Conservation (phyloP, 805 yeast species). For the Metahyphopichia silvanorum region DNA sequence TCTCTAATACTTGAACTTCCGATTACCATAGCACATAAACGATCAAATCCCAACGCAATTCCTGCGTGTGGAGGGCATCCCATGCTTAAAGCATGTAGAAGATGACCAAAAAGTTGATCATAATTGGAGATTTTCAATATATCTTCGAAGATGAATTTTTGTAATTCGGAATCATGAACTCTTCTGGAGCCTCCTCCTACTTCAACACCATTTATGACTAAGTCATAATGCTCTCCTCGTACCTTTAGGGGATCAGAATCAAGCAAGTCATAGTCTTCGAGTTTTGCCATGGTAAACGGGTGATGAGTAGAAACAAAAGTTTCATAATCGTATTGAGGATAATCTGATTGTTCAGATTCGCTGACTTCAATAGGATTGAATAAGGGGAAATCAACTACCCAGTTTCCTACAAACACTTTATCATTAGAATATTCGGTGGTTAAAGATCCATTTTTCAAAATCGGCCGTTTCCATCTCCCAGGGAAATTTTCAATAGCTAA, state of each 20-base stretch:
- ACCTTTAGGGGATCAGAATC: slow-evolving; percentile 56
- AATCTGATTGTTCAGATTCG: slow-evolving; percentile 25
- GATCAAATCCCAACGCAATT: slow-evolving; percentile 89
- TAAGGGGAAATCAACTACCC: slow-evolving; percentile 93
- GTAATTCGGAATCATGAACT: slow-evolving; percentile 82
- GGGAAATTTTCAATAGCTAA: slow-evolving; percentile 59
- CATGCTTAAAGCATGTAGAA: slow-evolving; percentile 72
- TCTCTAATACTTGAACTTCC: slow-evolving; percentile 79
- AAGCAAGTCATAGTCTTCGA: slow-evolving; percentile 61
- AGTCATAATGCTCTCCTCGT: slow-evolving; percentile 89
- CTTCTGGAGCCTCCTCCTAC: slow-evolving; percentile 97
- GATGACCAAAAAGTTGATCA: slow-evolving; percentile 74
- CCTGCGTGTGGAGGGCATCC: slow-evolving; percentile 99
- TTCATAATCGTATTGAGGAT: slow-evolving; percentile 57
- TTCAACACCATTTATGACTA: slow-evolving; percentile 92
- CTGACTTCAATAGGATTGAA: slow-evolving; percentile 68
- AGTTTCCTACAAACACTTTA: slow-evolving; percentile 57
- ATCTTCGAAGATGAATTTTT: slow-evolving; percentile 64
- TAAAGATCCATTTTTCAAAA: slow-evolving; percentile 11
- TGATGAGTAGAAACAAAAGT: slow-evolving; percentile 79
- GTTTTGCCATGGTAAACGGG: slow-evolving; percentile 91
- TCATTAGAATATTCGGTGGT: slow-evolving; percentile 14
- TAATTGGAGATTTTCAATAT: slow-evolving; percentile 61
- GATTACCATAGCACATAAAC: slow-evolving; percentile 87
- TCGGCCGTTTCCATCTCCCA: slow-evolving; percentile 43